Conservation (phyloP, 345 rosid species). For the Microthlaspi erraticum region DNA sequence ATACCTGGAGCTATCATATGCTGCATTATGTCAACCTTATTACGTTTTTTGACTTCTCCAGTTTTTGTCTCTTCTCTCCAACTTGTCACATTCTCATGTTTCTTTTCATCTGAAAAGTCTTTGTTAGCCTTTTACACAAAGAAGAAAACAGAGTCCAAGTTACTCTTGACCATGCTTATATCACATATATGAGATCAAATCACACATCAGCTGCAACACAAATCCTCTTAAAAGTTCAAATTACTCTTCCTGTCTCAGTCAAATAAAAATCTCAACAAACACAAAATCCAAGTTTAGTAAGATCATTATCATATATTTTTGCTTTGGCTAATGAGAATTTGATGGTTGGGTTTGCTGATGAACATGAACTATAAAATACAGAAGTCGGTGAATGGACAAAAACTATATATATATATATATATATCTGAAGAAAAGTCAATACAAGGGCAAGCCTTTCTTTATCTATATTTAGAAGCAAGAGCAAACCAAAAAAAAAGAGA, state of each 20-base stretch:
- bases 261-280: conserved; percentile 19
- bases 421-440: conserved; percentile 40
- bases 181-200: neutral
- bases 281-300: neutral
- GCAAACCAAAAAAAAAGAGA: conserved; percentile 2
- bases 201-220: neutral
- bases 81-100: conserved; percentile 31
- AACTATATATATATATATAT: conserved; percentile 13
- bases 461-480: conserved; percentile 23
- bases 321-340: conserved; percentile 15
- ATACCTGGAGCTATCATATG: conserved; percentile 47
- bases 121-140: conserved; percentile 20
- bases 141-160: conserved; percentile 24
- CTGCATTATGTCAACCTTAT: conserved; percentile 44
- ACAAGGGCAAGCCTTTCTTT: conserved; percentile 29
- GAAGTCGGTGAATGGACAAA: conserved; percentile 36
- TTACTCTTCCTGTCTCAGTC: conserved; percentile 12
- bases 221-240: neutral
- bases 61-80: conserved; percentile 45
- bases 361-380: conserved; percentile 32
- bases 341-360: conserved; percentile 13
- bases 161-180: neutral
- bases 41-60: conserved; percentile 32
- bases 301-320: neutral
- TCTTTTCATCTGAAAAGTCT: conserved; percentile 26